Evolutionary conservation across 306 rosid genomes (phyloP), one percentile per base, ranked within the genome.

Genomic region (Echinosophora koreensis): DNA sequence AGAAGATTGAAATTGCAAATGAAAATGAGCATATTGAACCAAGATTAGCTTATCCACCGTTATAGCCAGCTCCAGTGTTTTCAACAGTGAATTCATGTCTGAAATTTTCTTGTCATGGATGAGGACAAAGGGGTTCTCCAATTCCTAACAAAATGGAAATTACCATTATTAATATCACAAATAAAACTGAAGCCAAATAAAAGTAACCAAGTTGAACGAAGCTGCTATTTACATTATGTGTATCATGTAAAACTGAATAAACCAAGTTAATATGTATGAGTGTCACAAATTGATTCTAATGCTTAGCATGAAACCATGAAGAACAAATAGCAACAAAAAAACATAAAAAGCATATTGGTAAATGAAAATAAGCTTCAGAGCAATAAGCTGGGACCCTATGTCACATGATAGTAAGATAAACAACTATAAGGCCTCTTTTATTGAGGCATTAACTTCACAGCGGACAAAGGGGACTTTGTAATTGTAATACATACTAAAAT

Each of bases 91-190:
- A 85, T 80, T 82, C 87, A 92, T 83, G 77, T 92, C 93, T 4
- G 97, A 92, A 81, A 94, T 88, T 85, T 89, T 94, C 90, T 90
- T 94, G 77, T 94, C 97, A 66, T 86, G 88, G 74, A 94, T 89
- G 83, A 94, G 98, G 81, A 94, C 88, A 73, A 90, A 71, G 18
- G 98, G 97, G 75, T 89, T 73, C 70, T 95, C 98, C 82, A 95
- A 84, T 88, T 95, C 98, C 98, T 95, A 85, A 32, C 76, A 79
- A 69, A 60, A 82, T 22, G 17, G 6, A 82, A 37, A 73, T 34
- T 59, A 72, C 10, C 3, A 54, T 44, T 18, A 79, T 69, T 79
- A 58, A 66, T 34, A 76, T 57, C 13, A 34, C 28, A 50, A 51
- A 56, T 71, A 37, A 77, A 72, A 64, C 55, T 38, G 64, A 67